These are phyloP conservation scores for Rhizoctonia solani DNA, from an alignment of 1,284 basidiomycete genomes.

Conservation along the genomic window DNA sequence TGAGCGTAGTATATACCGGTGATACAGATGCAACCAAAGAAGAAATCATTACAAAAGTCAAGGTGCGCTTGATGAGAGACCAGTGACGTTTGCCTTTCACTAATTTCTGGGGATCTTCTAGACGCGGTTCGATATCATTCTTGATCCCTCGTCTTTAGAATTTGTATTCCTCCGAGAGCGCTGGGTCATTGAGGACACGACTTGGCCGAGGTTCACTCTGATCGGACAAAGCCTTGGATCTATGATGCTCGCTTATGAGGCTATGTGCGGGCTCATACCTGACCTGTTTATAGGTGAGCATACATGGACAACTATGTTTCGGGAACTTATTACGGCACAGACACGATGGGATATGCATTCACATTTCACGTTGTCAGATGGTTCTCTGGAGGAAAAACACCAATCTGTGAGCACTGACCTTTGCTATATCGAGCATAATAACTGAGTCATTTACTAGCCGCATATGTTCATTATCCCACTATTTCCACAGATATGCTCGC, in stretches of 20 bases:
- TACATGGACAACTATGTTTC: background rate
- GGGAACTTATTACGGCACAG: conserved; percentile 49
- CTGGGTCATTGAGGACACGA: conserved; percentile 74
- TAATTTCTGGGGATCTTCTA: conserved; percentile 44
- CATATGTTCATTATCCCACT: conserved; percentile 96
- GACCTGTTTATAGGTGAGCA: conserved; percentile 86
- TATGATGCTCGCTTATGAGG: conserved; percentile 81
- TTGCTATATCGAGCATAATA: background rate
- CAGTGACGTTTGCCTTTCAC: background rate
- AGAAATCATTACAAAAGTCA: conserved; percentile 80
- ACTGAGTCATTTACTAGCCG: conserved; percentile 59
- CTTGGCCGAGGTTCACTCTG: conserved; percentile 89
- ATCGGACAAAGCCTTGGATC: conserved; percentile 90
- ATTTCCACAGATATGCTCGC: conserved; percentile 94
- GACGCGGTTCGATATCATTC: conserved; percentile 81
- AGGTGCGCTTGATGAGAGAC: conserved; percentile 68
- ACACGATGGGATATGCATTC: conserved; percentile 98
- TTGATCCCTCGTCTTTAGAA: conserved; percentile 66
- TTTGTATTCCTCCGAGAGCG: conserved; percentile 80
- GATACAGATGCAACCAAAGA: conserved; percentile 80
- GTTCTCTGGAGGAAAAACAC: conserved; percentile 50
- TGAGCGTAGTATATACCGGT: conserved; percentile 91
- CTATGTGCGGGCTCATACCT: conserved; percentile 72
- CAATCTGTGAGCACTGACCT: conserved; percentile 43
- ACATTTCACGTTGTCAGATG: conserved; percentile 77